Evolutionary conservation across 1,139 yeast genomes (phyloP).

Genomic region (Hemisphaericaspora xylanilytica): DNA sequence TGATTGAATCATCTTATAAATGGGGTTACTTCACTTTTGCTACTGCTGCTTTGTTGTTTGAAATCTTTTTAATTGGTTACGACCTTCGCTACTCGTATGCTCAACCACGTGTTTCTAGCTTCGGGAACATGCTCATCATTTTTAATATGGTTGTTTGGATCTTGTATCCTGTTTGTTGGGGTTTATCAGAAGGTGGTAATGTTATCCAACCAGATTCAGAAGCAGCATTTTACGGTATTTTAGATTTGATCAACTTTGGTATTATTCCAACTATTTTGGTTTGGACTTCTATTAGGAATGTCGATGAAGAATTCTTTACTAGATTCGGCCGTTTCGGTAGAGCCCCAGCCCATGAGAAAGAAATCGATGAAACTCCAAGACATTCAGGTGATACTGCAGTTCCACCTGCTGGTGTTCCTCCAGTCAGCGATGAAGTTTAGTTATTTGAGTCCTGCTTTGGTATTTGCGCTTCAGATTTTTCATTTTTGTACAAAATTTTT

Average conservation of each 20-base stretch:
- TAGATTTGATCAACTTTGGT: constrained; percentile 50
- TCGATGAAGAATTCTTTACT: constrained; percentile 32
- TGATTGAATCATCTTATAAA: constrained; percentile 57
- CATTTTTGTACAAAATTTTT: no score
- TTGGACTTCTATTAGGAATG: constrained; percentile 25
- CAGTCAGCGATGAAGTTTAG: constrained; percentile 3
- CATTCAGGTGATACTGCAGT: constrained; percentile 38
- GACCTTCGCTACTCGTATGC: constrained; percentile 13
- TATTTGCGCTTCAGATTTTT: no score
- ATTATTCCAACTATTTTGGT: constrained; percentile 40
- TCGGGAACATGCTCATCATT: constrained; percentile 29
- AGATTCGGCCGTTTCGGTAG: constrained; percentile 20
- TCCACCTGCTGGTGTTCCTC: constrained; percentile 18
- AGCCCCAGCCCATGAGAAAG: constrained; percentile 18
- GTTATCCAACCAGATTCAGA: constrained; percentile 65
- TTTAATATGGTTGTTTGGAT: constrained; percentile 39
- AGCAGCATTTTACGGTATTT: constrained; percentile 62
- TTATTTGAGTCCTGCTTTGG: no score
- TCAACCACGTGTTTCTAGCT: constrained; percentile 13
- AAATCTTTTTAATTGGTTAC: constrained; percentile 27
- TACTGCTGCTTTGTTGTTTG: constrained; percentile 35
- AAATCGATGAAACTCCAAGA: constrained; percentile 30
- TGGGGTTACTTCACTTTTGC: constrained; percentile 62
- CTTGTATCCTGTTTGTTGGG: constrained; percentile 61
- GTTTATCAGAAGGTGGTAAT: constrained; percentile 66